Evolutionary conservation across 2,329 filamentous ascomycete species (phyloP).

Genomic region (Ramichloridium luteum): DNA sequence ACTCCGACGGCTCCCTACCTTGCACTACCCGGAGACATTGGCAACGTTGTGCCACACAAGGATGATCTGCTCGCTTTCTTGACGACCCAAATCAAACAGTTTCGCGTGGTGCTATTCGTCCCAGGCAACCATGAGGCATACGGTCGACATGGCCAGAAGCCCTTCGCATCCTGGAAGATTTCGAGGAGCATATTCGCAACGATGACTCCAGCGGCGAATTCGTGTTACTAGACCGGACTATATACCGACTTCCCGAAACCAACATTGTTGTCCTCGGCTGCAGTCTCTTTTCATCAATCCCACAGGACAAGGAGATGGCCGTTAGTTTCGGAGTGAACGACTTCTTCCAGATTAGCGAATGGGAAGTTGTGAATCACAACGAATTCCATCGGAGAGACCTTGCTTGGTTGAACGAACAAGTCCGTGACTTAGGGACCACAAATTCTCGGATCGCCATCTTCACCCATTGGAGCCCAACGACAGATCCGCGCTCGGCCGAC

Average conservation of each 20-base stretch:
- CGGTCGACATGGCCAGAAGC: slow-evolving; percentile 27
- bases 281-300: slow-evolving; percentile 14
- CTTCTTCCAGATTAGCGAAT: slow-evolving; percentile 19
- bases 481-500: slow-evolving; percentile 24
- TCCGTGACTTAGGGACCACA: slow-evolving; percentile 15
- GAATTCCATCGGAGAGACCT: slow-evolving; percentile 30
- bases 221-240: slow-evolving; percentile 28
- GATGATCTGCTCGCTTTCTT: slow-evolving; percentile 38
- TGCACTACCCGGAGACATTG: slow-evolving; percentile 47
- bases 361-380: slow-evolving; percentile 30
- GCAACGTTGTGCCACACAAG: slow-evolving; percentile 31
- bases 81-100: slow-evolving; percentile 35
- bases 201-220: slow-evolving; percentile 27
- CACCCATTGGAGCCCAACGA: slow-evolving; percentile 34
- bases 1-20: slow-evolving; percentile 37
- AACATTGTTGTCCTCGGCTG: slow-evolving; percentile 26
- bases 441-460: slow-evolving; percentile 26
- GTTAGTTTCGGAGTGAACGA: slow-evolving; percentile 8
- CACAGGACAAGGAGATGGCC: slow-evolving; percentile 3
- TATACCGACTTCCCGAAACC: slow-evolving; percentile 16
- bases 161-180: slow-evolving; percentile 17
- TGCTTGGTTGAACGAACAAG: slow-evolving; percentile 32
- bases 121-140: slow-evolving; percentile 48
- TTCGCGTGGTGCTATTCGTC: slow-evolving; percentile 40
- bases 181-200: slow-evolving; percentile 3